phyloP scores from a whole-genome alignment of 2,329 filamentous ascomycete genomes.

The Tolypocladium guangdongense region DNA sequence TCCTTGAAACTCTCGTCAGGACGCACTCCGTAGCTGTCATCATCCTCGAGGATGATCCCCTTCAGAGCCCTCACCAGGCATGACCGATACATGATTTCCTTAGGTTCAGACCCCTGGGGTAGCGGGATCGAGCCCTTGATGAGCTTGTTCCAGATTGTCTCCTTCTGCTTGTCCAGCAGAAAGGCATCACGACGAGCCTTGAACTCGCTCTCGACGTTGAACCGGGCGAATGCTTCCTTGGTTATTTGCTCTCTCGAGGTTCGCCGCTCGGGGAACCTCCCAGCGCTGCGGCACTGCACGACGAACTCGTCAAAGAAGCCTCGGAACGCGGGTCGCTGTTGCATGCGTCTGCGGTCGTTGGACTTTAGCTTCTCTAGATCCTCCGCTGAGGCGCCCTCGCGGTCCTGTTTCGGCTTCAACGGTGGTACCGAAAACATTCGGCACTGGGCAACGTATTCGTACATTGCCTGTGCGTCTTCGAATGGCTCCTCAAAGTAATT shows the following conservation, averaged over 20 bases:
- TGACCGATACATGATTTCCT: constrained; percentile 19
- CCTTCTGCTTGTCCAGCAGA: constrained; percentile 25
- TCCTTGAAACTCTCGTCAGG: constrained; percentile 17
- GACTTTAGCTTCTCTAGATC: constrained; percentile 30
- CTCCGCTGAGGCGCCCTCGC: constrained; percentile 6
- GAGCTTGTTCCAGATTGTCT: constrained; percentile 33
- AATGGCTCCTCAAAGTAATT: constrained; percentile 46
- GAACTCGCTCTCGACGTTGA: constrained; percentile 36
- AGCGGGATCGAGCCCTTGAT: constrained; percentile 24
- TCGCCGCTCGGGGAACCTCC: constrained; percentile 18
- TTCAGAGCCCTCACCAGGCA: constrained; percentile 31
- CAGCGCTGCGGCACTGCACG: constrained; percentile 34
- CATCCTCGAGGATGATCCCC: constrained; percentile 36
- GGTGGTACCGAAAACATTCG: constrained; percentile 42
- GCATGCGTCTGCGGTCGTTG: constrained; percentile 47
- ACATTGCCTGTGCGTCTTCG: constrained; percentile 41
- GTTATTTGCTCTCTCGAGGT: constrained; percentile 34
- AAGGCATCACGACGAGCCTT: constrained; percentile 28
- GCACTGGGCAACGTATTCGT: constrained; percentile 47
- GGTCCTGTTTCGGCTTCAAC: constrained; percentile 8
- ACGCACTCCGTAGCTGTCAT: constrained; percentile 25
- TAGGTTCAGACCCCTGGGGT: constrained; percentile 11
- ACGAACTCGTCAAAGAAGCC: constrained; percentile 54
- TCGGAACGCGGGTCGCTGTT: constrained; percentile 43
- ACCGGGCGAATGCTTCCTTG: constrained; percentile 40